These are phyloP conservation scores for Luvunga scandens DNA, from an alignment of 345 rosid genomes.

Conservation along the genomic window DNA sequence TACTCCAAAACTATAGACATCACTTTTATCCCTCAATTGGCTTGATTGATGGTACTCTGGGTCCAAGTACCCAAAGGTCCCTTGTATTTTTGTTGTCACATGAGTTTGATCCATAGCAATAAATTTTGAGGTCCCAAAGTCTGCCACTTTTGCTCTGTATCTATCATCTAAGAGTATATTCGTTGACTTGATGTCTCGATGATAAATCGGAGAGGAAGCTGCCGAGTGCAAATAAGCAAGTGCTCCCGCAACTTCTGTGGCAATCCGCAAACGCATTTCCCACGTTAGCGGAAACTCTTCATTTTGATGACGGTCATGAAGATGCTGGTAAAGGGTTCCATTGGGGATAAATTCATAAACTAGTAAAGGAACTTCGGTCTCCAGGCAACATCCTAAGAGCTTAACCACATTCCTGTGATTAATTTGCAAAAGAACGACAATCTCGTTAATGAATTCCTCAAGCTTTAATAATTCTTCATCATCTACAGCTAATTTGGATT, in stretches of 20 bases:
- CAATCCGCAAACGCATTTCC: not conserved
- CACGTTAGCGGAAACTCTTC: not conserved
- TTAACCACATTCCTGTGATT: conserved; percentile 12
- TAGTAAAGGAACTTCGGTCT: not conserved
- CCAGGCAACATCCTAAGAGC: conserved; percentile 1
- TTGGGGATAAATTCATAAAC: not conserved
- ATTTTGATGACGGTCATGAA: not conserved
- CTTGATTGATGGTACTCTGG: too few species aligned
- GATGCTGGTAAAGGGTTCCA: not conserved
- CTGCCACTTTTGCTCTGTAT: not conserved
- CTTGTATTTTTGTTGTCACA: too few species aligned
- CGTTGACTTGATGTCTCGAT: not conserved
- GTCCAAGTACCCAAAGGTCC: too few species aligned
- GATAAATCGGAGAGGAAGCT: not conserved
- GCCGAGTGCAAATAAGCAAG: not conserved
- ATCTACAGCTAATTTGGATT: not conserved
- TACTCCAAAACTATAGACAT: too few species aligned
- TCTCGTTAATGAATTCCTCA: conserved; percentile 11
- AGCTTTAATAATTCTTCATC: not conserved
- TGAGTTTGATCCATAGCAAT: too few species aligned
- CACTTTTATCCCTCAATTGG: too few species aligned
- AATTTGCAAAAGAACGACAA: conserved; percentile 5
- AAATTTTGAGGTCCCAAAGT: not conserved
- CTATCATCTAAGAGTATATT: conserved; percentile 3
- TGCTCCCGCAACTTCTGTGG: not conserved